Evolutionary conservation across 352 stramenopile species (phyloP).

Genomic region (Plasmopara muralis): DNA sequence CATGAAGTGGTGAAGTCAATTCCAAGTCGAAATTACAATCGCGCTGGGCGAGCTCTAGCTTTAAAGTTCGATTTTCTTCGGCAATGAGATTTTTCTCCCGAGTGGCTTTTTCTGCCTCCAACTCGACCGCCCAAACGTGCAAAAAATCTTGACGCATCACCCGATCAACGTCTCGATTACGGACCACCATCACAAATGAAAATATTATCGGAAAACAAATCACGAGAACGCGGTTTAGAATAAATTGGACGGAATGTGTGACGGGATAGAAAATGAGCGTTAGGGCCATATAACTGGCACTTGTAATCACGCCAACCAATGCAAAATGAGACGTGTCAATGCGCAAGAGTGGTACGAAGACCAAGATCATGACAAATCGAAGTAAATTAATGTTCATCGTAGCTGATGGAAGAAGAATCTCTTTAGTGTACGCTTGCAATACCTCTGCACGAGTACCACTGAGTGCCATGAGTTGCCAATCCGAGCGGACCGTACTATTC

Average conservation of each 20-base stretch:
- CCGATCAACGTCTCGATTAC: slow-evolving; percentile 67
- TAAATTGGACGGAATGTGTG: slow-evolving; percentile 54
- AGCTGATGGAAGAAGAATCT: slow-evolving; percentile 53
- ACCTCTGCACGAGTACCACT: slow-evolving; percentile 48
- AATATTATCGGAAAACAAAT: slow-evolving; percentile 69
- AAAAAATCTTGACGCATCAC: slow-evolving; percentile 77
- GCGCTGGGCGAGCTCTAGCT: slow-evolving; percentile 68
- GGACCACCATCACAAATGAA: slow-evolving; percentile 57
- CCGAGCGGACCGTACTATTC: slow-evolving; percentile 37
- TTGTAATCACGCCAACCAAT: slow-evolving; percentile 45
- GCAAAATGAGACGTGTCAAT: slow-evolving; percentile 71
- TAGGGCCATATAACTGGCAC: slow-evolving; percentile 53
- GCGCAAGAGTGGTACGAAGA: slow-evolving; percentile 63
- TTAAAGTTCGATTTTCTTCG: slow-evolving; percentile 74
- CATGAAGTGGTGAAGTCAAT: slow-evolving; percentile 62
- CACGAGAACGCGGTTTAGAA: slow-evolving; percentile 56
- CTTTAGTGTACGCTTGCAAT: slow-evolving; percentile 52
- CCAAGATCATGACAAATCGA: slow-evolving; percentile 67
- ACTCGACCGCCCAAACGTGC: slow-evolving; percentile 68
- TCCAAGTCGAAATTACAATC: slow-evolving; percentile 70
- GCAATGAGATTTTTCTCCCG: slow-evolving; percentile 76
- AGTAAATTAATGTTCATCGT: slow-evolving; percentile 82
- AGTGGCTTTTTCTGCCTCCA: slow-evolving; percentile 62
- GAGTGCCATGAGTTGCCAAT: slow-evolving; percentile 58
- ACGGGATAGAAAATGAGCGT: slow-evolving; percentile 60